Percentiles rank a stretch among this genome's conserved stretches.
Conservation (phyloP, 257 asterid genomes). For the Knoxia roxburghii region DNA sequence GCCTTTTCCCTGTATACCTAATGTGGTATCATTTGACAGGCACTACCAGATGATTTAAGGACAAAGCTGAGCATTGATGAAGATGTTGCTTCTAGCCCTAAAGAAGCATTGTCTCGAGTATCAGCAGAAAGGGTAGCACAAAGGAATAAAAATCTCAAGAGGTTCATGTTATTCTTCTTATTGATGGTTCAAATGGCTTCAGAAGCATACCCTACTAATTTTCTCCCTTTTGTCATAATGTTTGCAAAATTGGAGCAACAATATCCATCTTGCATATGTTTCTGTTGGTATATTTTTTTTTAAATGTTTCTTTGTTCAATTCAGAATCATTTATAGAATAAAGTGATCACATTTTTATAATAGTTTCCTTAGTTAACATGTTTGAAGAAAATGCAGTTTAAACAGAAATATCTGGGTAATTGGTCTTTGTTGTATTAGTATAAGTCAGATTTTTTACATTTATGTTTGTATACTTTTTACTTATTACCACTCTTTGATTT, state of each 20-base stretch:
- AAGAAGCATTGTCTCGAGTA: slow-evolving; percentile 76
- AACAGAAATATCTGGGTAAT: no score
- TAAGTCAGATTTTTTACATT: no score
- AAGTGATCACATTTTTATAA: no score
- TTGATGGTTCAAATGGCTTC: background rate
- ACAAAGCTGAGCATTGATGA: slow-evolving; percentile 90
- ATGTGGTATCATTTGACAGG: slow-evolving; percentile 42
- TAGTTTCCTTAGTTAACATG: no score
- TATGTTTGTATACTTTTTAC: no score
- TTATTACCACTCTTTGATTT: no score
- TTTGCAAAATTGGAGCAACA: background rate
- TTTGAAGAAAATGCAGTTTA: no score
- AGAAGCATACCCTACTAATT: background rate
- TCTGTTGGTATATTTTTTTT: background rate
- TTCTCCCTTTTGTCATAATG: background rate
- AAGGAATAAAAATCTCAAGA: slow-evolving; percentile 53
- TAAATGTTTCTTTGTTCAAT: background rate
- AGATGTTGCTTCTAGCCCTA: slow-evolving; percentile 77
- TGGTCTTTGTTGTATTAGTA: background rate
- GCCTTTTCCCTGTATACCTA: slow-evolving; percentile 18
- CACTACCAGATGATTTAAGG: slow-evolving; percentile 91
- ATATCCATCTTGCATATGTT: background rate
- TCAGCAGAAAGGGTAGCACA: slow-evolving; percentile 56
- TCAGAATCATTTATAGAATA: no score
- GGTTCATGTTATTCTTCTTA: slow-evolving; percentile 30